Evolutionary conservation across 73 alveolate genomes (phyloP).

Genomic region (Paramecium bursaria): DNA sequence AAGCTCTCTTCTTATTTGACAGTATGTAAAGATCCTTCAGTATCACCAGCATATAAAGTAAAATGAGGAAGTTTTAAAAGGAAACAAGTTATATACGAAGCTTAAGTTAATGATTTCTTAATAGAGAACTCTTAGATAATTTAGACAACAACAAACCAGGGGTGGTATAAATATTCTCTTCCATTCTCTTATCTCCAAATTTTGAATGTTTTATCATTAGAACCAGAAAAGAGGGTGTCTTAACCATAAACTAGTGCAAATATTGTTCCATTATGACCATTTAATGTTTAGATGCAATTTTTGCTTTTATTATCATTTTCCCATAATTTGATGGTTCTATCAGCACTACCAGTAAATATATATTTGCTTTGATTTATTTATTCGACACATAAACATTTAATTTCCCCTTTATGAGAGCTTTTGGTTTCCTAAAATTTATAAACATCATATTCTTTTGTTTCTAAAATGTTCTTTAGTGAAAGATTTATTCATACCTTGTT

Average conservation of each 20-base stretch:
- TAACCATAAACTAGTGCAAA: conserved; percentile 76
- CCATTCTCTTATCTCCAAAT: conserved; percentile 91
- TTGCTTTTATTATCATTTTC: conserved; percentile 61
- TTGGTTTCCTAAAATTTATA: neutral
- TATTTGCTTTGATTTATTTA: neutral
- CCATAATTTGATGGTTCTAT: conserved; percentile 57
- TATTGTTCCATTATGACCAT: conserved; percentile 74
- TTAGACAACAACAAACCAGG: conserved; percentile 87
- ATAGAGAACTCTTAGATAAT: conserved; percentile 83
- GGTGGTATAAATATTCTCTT: conserved; percentile 88
- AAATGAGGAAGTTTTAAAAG: conserved; percentile 83
- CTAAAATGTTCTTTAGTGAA: conserved; percentile 8
- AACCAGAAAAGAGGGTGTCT: conserved; percentile 78
- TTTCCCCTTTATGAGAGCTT: conserved; percentile 36
- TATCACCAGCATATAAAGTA: conserved; percentile 88
- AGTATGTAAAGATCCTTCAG: conserved; percentile 88
- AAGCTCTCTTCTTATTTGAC: conserved; percentile 73
- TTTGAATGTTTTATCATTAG: conserved; percentile 85
- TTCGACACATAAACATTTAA: neutral
- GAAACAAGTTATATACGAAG: conserved; percentile 86
- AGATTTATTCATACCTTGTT: neutral
- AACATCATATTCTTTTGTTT: conserved; percentile 28
- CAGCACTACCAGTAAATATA: conserved; percentile 40
- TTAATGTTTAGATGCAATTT: conserved; percentile 55
- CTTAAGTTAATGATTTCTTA: conserved; percentile 74